A percentile compares a stretch with the other conserved stretches of the same genome.
Conservation (phyloP, 768 basidiomycete genomes). For the Boletus reticuloceps region DNA sequence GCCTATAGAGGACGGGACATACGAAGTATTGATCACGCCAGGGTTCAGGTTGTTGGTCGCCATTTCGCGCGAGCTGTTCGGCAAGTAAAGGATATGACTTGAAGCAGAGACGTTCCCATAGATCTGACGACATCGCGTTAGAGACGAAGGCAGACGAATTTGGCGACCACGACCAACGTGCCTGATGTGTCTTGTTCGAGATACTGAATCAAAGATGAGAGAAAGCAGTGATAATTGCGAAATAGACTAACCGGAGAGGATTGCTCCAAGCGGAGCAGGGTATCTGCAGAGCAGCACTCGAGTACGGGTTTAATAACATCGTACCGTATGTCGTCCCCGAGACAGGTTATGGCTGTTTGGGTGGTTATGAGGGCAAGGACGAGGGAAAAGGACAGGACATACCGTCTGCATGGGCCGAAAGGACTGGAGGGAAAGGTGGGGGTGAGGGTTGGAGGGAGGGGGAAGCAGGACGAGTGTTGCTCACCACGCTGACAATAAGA, state of each 20-base stretch:
- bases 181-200: constrained; percentile 56
- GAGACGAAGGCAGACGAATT: neutral
- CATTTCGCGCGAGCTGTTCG: constrained; percentile 43
- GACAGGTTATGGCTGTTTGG: constrained; percentile 54
- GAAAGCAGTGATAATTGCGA: constrained; percentile 2
- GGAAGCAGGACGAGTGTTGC: constrained; percentile 15
- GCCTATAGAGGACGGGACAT: constrained; percentile 21
- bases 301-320: constrained; percentile 70
- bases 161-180: constrained; percentile 21
- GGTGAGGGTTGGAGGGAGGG: constrained; percentile 11
- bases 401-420: constrained; percentile 61
- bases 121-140: constrained; percentile 40
- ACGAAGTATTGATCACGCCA: constrained; percentile 75
- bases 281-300: constrained; percentile 68
- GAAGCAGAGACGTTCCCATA: constrained; percentile 67
- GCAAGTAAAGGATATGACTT: constrained; percentile 54
- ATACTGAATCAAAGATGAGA: constrained; percentile 38
- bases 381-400: constrained; percentile 21
- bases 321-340: constrained; percentile 62
- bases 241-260: constrained; percentile 58
- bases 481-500: constrained; percentile 72
- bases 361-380: constrained; percentile 1
- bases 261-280: constrained; percentile 65
- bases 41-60: constrained; percentile 48
- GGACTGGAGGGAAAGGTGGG: constrained; percentile 40